Base-by-base conservation (phyloP, 2,329 filamentous ascomycete species). In the Cladosporium phlei region DNA sequence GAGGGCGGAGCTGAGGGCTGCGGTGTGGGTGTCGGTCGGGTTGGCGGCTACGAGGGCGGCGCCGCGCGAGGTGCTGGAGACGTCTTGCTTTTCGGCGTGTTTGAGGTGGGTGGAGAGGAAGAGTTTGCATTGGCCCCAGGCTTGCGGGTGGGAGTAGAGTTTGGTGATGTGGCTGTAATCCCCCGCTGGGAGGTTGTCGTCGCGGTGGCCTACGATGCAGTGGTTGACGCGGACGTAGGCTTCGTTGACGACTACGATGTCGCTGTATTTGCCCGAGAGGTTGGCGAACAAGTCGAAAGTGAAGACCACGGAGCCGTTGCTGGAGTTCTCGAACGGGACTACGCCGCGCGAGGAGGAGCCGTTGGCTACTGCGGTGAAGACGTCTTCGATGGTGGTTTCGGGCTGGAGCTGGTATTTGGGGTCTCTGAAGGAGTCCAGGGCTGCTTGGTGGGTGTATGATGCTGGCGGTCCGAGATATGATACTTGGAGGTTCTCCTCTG, bases 301-400 rank as follows among this genome's bases (percentile, higher is more conserved):
- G 66, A 88, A 86, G 47, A 93, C 82, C 39, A 98, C 93, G 46
- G 85, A 84, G 60, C 93, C 93, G 67, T 97, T 95, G 63, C 88
- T 91, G 30, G 87, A 94, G 72, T 98, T 98, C 65, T 97, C 91
- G 67, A 95, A 90, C 5, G 93, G 93, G 2, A 96, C 86, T 24
- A 97, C 86, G 55, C 90, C 93, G 47, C 83, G 83, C 43, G 77
- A 68, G 1, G 79, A 80, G 34, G 71, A 63, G 48, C 79, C 76
- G 28, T 75, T 73, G 60, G 94, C 88, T 5, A 95, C 85, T 12
- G 82, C 76, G 40, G 82, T 74, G 66, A 96, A 95, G 57, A 95
- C 82, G 62, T 93, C 88, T 56, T 68, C 66, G 56, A 79, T 78
- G 42, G 69, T 71, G 22, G 60, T 58, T 43, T 67, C 64, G 3